Evolutionary conservation across 495 filamentous ascomycete species (phyloP), one percentile per base, ranked within the genome.

Genomic region (Aspergillus bertholletiae): DNA sequence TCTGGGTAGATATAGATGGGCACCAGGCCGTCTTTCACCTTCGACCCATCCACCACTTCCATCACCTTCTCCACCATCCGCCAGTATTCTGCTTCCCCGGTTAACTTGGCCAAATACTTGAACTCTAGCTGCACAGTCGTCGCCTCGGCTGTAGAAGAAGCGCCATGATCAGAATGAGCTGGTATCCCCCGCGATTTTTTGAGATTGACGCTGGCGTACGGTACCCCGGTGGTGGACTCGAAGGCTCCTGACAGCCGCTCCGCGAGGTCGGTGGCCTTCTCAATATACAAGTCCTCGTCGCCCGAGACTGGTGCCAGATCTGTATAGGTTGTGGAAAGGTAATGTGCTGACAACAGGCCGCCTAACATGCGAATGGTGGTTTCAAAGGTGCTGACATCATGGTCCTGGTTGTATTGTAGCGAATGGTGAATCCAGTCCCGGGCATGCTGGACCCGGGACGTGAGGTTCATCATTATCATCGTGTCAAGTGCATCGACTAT

Each of bases 331-430:
- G 84, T 88, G 20, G 89, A 92, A 5, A 99, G 82, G 66, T 97
- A 96, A 63, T 99, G 92, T 20, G 94, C 94, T 8, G 94, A 96
- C 17, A 99, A 78, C 18, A 99, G 79, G 3, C 94, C 94, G 20
- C 94, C 94, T 28, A 99, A 73, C 92, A 99, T 97, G 53, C 95
- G 89, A 57, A 97, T 99, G 1, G 93, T 97, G 0, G 94, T 97
- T 68, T 99, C 94, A 63, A 99, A 99, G 0, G 92, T 97, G 69
- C 88, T 97, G 35, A 99, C 95, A 60, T 97, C 90, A 57, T 95
- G 90, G 58, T 96, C 80, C 63, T 96, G 90, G 52, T 96, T 84
- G 68, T 95, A 97, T 15, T 82, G 83, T 51, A 97, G 74, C 1
- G 82, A 83, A 11, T 82, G 86, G n/a, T 89, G 77, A 45, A 99